Evolutionary conservation across 164 flowering plant genomes (phyloP).

Genomic region (Macadamia tetraphylla): DNA sequence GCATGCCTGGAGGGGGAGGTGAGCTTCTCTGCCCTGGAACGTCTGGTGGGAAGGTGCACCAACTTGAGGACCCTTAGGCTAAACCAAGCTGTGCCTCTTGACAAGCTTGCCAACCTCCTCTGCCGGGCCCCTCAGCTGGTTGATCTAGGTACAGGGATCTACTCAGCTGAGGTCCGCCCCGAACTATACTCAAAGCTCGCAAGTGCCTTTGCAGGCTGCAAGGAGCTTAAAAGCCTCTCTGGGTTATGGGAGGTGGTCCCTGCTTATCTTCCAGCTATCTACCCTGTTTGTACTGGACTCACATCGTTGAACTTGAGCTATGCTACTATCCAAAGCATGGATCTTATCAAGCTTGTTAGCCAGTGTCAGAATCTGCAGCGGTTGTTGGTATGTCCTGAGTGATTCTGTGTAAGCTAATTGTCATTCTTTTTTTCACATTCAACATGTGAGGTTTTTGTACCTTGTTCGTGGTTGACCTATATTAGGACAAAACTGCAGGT

Average conservation of each 20-base stretch:
- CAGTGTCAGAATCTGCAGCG: conserved; percentile 66
- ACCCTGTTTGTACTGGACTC: conserved; percentile 52
- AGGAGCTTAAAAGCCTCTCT: conserved; percentile 64
- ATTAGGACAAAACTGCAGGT: conserved; percentile 39
- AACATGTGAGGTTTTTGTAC: background rate
- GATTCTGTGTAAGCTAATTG: background rate
- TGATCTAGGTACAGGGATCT: conserved; percentile 82
- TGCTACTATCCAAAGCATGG: conserved; percentile 51
- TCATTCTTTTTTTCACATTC: background rate
- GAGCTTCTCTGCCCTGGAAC: conserved; percentile 68
- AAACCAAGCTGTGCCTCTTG: conserved; percentile 77
- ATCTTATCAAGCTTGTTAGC: conserved; percentile 55
- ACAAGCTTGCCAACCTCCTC: conserved; percentile 58
- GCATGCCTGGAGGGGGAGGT: conserved; percentile 71
- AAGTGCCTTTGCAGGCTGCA: conserved; percentile 64
- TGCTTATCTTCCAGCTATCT: conserved; percentile 52
- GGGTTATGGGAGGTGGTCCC: conserved; percentile 90
- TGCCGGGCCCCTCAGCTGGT: conserved; percentile 67
- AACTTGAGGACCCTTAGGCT: conserved; percentile 68
- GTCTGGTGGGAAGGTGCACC: conserved; percentile 68
- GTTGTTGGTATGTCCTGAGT: conserved; percentile 47
- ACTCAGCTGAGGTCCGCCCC: conserved; percentile 48
- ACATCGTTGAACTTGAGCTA: conserved; percentile 77
- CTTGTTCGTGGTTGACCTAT: conserved; percentile 6
- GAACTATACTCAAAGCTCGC: conserved; percentile 55